phyloP scores from a whole-genome alignment of 2,329 filamentous ascomycete genomes.

The Beauveria rudraprayagi region DNA sequence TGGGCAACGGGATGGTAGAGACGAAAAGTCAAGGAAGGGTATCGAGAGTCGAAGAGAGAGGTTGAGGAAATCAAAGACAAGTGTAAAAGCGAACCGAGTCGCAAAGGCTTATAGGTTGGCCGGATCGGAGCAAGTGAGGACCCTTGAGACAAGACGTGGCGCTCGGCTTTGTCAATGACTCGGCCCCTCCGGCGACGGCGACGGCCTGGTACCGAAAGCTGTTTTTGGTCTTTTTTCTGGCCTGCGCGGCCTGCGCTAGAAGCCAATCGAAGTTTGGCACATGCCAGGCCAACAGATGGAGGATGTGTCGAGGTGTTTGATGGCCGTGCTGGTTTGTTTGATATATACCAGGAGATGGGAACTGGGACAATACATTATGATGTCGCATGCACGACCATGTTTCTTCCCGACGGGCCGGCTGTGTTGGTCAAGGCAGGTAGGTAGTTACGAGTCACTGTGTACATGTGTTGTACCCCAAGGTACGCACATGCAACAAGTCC shows the following conservation, averaged over 20 bases:
- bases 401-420: no score
- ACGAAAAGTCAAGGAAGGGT: not conserved
- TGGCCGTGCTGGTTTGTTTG: no score
- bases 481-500: no score
- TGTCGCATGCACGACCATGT: no score
- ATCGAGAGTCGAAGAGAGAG: not conserved
- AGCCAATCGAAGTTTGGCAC: conserved; percentile 4
- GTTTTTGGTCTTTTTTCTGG: not conserved
- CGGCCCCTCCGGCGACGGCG: conserved; percentile 7
- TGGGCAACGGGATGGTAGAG: not conserved
- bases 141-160: not conserved
- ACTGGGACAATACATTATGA: not conserved
- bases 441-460: no score
- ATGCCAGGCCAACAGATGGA: not conserved
- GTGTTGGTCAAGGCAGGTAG: no score
- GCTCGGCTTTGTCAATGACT: conserved; percentile 9
- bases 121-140: not conserved
- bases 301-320: not conserved
- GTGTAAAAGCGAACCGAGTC: not conserved
- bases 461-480: no score
- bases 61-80: not conserved
- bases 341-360: not conserved
- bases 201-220: not conserved
- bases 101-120: not conserved
- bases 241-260: not conserved